Conservation (phyloP, 192 early-diverging fungal species). For the Backusella psychrophila region DNA sequence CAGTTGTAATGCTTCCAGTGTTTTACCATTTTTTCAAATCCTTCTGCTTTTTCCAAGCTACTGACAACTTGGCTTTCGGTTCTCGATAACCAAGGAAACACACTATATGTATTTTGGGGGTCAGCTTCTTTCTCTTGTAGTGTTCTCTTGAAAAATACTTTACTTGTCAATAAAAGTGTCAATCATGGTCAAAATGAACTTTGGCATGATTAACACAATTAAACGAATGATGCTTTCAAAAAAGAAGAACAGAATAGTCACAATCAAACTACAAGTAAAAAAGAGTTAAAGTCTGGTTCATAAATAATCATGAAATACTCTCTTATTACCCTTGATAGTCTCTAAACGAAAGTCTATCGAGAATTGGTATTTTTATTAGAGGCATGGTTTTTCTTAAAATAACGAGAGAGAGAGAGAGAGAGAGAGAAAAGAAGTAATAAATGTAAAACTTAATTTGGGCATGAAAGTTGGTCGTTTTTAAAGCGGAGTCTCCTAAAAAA, state of each 20-base stretch:
- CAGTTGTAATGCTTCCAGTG: slow-evolving; percentile 42
- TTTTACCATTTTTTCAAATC: slow-evolving; percentile 41
- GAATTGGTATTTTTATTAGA: slow-evolving; percentile 48
- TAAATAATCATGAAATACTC: not conserved
- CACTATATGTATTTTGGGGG: not conserved
- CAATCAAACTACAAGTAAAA: slow-evolving; percentile 31
- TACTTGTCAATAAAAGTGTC: slow-evolving; percentile 32
- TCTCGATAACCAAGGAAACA: slow-evolving; percentile 28
- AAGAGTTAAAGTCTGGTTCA: not conserved
- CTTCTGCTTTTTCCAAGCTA: slow-evolving; percentile 40
- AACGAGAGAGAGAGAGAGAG: not conserved
- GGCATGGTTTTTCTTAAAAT: not conserved
- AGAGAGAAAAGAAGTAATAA: not conserved
- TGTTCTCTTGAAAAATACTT: not conserved
- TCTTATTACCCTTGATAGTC: slow-evolving; percentile 53
- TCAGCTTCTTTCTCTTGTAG: not conserved
- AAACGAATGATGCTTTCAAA: slow-evolving; percentile 71
- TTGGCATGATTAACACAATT: slow-evolving; percentile 63
- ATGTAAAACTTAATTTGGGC: not conserved
- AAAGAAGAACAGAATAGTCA: slow-evolving; percentile 64
- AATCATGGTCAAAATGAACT: slow-evolving; percentile 46
- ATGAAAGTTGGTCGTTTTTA: not conserved
- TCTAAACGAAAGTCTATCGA: slow-evolving; percentile 56
- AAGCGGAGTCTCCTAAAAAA: not conserved
- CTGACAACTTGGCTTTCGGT: slow-evolving; percentile 25